Conservation (phyloP, 2,329 filamentous ascomycete genomes). For the Colletotrichum navitas region DNA sequence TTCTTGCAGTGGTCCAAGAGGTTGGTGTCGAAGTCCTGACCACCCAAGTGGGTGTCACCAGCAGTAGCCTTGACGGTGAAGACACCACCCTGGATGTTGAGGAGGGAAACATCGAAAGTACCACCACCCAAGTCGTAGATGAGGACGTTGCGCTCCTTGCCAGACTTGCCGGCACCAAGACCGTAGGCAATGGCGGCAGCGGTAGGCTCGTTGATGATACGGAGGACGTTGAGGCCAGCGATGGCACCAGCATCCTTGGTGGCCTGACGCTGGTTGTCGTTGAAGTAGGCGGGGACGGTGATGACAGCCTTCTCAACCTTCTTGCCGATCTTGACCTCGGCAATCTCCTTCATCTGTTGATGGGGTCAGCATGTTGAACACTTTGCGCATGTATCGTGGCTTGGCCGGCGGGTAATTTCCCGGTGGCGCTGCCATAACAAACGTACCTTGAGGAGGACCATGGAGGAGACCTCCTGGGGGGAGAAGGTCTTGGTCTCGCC, state of each 20-base stretch:
- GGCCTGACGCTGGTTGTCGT: conserved; percentile 99
- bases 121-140: conserved; percentile 99
- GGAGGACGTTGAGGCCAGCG: conserved; percentile 95
- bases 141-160: conserved; percentile 98
- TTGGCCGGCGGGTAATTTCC: not conserved
- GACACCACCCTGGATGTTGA: conserved; percentile 99
- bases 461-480: conserved; percentile 98
- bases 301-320: conserved; percentile 99
- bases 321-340: conserved; percentile 98
- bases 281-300: conserved; percentile 99
- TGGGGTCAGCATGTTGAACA: conserved; percentile 27
- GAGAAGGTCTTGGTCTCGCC: conserved; percentile 96
- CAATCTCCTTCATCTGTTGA: conserved; percentile 96
- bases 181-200: conserved; percentile 98
- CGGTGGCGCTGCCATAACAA: not conserved
- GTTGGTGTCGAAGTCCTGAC: conserved; percentile 96
- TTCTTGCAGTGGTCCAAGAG: conserved; percentile 97
- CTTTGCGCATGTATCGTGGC: not conserved
- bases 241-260: conserved; percentile 99
- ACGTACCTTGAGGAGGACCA: conserved; percentile 95
- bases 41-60: conserved; percentile 96
- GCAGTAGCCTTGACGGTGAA: conserved; percentile 99
- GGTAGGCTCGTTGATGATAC: conserved; percentile 99
- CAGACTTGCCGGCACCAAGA: conserved; percentile 93
- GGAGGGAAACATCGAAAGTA: conserved; percentile 99